Base-by-base conservation (phyloP, 495 filamentous ascomycete species). In the Aspergillus campestris region DNA sequence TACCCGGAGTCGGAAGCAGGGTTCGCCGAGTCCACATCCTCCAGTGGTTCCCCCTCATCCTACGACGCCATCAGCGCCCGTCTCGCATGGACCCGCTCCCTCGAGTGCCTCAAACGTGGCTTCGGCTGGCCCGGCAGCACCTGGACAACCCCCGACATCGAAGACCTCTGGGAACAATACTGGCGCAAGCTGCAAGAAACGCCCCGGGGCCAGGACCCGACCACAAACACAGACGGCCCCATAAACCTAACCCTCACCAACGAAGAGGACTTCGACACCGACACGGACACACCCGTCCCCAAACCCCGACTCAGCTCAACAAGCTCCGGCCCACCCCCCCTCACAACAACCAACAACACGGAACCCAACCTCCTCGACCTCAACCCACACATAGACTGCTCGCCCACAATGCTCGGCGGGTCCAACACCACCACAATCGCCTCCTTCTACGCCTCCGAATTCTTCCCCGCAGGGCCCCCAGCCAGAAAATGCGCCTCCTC, bases 381-480 rank as follows among this genome's bases (percentile, higher is more conserved):
- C 18, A 24, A 24, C 18, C 18, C 18, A 1, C 18, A 24, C 18
- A 24, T 24, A 24, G 18, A 24, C 18, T 24, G 18, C 18, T 24
- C 18, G 2, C 18, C 18, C 1, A 24, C 18, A 24, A 24, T 24
- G 18, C 18, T 24, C 18, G 18, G 18, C 18, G 18, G 57, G 12
- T 52, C 50, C n/a, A 52, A 50, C 15, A 44, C 52, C 2, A 36
- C 51, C 7, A 44, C 45, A 12, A 61, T 92, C 12, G 69, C 70
- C 1, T 51, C 63, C 5, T 94, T 94, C 55, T 91, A 91, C 55
- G 66, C 68, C 8, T 56, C 83, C 32, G 74, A 79, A 48, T 92
- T 91, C 57, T 79, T 90, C 39, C 79, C 81, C 8, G 64, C 68
- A 43, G 83, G 87, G 27, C 83, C 86, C 71, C 69, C 0, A 80